Conservation (phyloP, 1,139 yeast species). For the Yamadazyma mexicana region DNA sequence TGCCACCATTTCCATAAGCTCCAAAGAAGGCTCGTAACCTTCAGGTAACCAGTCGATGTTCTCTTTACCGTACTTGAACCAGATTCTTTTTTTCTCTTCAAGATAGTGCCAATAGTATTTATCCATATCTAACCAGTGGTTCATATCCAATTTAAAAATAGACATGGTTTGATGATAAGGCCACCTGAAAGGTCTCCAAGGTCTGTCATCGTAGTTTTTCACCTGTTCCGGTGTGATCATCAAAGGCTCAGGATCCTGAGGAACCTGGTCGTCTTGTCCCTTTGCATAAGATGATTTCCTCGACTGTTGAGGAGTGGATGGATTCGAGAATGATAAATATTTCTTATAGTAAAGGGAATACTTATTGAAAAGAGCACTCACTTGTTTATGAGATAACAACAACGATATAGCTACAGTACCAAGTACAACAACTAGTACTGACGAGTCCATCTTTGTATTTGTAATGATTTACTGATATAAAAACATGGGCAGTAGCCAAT, state of each 20-base stretch:
- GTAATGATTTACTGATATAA: too few relatives aligned
- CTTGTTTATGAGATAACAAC: slow-evolving; percentile 19
- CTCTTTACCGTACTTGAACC: slow-evolving; percentile 57
- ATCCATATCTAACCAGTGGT: slow-evolving; percentile 82
- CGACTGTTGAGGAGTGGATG: slow-evolving; percentile 15
- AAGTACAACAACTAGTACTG: slow-evolving; percentile 11
- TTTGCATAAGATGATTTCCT: slow-evolving; percentile 13
- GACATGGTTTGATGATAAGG: slow-evolving; percentile 83
- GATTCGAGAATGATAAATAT: slow-evolving; percentile 13
- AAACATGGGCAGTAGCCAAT: too few relatives aligned
- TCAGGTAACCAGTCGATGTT: slow-evolving; percentile 71
- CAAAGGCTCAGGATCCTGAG: slow-evolving; percentile 58
- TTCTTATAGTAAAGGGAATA: slow-evolving; percentile 10
- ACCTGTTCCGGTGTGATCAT: slow-evolving; percentile 69
- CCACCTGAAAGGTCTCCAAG: slow-evolving; percentile 82
- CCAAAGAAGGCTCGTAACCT: slow-evolving; percentile 60
- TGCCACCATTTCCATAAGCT: slow-evolving; percentile 62
- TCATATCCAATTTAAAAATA: slow-evolving; percentile 63
- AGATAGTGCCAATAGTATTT: slow-evolving; percentile 68
- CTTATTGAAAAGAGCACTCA: slow-evolving; percentile 7
- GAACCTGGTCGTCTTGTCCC: slow-evolving; percentile 12
- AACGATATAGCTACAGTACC: slow-evolving; percentile 15
- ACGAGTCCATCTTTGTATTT: slow-evolving; percentile 8
- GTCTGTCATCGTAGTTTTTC: slow-evolving; percentile 64
- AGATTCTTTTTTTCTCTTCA: slow-evolving; percentile 59